Evolutionary conservation across 139 green algal genomes (phyloP), one percentile per base, ranked within the genome.

Genomic region (Limnomonas spitsbergensis): DNA sequence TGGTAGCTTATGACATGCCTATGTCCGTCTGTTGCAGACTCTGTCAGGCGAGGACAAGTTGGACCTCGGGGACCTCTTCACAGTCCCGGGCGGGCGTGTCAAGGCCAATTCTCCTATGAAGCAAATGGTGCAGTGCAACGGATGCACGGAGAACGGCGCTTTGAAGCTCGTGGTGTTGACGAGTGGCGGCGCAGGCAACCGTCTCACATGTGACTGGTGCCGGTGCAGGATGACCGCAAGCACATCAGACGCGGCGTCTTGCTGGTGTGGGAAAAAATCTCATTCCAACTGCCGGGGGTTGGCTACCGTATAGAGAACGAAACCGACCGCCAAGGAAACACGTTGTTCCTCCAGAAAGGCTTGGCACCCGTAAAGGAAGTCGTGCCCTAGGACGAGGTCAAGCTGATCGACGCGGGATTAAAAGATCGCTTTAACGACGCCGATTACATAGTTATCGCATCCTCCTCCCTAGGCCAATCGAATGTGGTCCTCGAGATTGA

Each of bases 371-470:
- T 71, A 6, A 71, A 71, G 61, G 61, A 71, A 6, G 32, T 32
- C 2, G 61, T 71, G n/a, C 61, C 61, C 61, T 71, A 71, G 31
- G 61, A 71, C 39, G 61, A 71, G 32, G n/a, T 71, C 31, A 71
- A 71, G 61, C 61, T 71, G 31, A 71, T 71, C 61, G 61, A 71
- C 32, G 61, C 39, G 29, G 32, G 39, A 29, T 3, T 71, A 2
- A n/a, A n/a, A n/a, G 29, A 38, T 6, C 31, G 24, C 26, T 71
- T 14, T 6, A 71, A 71, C 32, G 29, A 71, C 61, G 61, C 29
- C 20, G 61, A 71, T 32, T 71, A 71, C 32, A 32, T 38, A 6
- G 39, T 39, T 38, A 32, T 71, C 31, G 61, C 61, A 6, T 38
- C 61, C 27, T 71, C 61, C 24, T 71, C 61, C 61, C 61, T 71